Base-by-base conservation (phyloP, 148 eudicot genomes). In the Fagopyrum homotropicum region DNA sequence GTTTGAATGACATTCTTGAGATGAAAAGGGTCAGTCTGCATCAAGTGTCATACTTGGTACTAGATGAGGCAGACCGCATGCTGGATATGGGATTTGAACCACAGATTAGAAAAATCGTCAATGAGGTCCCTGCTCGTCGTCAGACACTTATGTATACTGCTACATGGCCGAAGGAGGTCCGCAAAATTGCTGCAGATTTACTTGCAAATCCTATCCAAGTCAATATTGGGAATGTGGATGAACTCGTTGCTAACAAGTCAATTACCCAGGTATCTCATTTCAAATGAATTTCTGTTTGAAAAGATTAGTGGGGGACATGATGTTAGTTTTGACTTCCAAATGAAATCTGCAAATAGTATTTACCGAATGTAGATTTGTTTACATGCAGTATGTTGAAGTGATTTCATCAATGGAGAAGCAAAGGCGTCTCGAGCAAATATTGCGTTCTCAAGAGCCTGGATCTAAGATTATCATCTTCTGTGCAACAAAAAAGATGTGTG, bases 81-180 rank as follows among this genome's bases (percentile, higher is more conserved):
- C 83, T 95, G 74, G 99, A 95, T 79, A 95, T 95, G 99, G 99
- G 99, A 12, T 95, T 95, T 79, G 99, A 95, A 82, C 99, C 99
- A 17, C 99, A 95, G 79, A 92, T 95, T 64, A 87, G 97, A 76
- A 92, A 95, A 72, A 92, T 95, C 75, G 94, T 95, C 86, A 92
- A 92, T 74, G 91, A 88, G 82, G 85, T 95, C n/a, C 94, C 99
- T 48, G 55, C 83, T 76, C 86, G 86, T 19, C 90, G 97, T 49
- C 98, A 95, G 75, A 95, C 98, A 26, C 91, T 95, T 52, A 95
- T 95, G 98, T 95, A 84, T 83, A 95, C 98, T 45, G 98, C 98
- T 51, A 94, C 98, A 16, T 94, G 98, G 98, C 98, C 98, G 17
- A 94, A 94, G 76, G 97, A 94, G 82, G 98, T 94, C 19, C 95